Evolutionary conservation across 305 asterid species (phyloP).

Genomic region (Striga hermonthica): DNA sequence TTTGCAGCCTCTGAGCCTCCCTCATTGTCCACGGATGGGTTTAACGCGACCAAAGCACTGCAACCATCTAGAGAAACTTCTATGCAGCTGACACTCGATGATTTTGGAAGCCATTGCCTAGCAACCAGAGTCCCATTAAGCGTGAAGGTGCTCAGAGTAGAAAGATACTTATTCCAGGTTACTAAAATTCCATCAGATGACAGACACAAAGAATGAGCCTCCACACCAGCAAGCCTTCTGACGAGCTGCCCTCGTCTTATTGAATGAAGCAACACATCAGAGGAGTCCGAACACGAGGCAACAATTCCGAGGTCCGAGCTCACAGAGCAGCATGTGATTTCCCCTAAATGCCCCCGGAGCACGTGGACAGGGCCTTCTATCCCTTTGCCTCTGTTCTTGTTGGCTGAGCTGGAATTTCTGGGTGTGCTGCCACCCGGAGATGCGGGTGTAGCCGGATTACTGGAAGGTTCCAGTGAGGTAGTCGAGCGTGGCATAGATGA

Average conservation of each 20-base stretch:
- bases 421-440: conserved; percentile 43
- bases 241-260: conserved; percentile 79
- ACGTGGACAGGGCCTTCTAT: conserved; percentile 95
- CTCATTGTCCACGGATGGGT: conserved; percentile 58
- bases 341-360: conserved; percentile 88
- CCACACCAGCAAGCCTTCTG: conserved; percentile 68
- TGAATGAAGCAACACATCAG: conserved; percentile 85
- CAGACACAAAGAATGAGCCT: conserved; percentile 76
- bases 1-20: conserved; percentile 41
- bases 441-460: conserved; percentile 56
- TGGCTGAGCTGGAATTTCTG: conserved; percentile 38
- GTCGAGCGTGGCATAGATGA: conserved; percentile 48
- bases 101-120: conserved; percentile 54
- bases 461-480: conserved; percentile 55
- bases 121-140: conserved; percentile 75
- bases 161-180: conserved; percentile 63
- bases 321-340: conserved; percentile 75
- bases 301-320: conserved; percentile 94
- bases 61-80: conserved; percentile 85
- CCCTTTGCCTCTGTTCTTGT: conserved; percentile 51
- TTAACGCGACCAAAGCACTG: conserved; percentile 77
- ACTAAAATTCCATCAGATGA: conserved; percentile 78
- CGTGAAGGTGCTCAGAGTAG: conserved; percentile 63
- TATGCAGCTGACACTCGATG: conserved; percentile 70
- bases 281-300: conserved; percentile 76